A percentile compares a stretch with the other conserved stretches of the same genome.
These are phyloP conservation scores for Alternaria arborescens DNA, from an alignment of 2,329 filamentous ascomycete genomes.

Conservation along the genomic window DNA sequence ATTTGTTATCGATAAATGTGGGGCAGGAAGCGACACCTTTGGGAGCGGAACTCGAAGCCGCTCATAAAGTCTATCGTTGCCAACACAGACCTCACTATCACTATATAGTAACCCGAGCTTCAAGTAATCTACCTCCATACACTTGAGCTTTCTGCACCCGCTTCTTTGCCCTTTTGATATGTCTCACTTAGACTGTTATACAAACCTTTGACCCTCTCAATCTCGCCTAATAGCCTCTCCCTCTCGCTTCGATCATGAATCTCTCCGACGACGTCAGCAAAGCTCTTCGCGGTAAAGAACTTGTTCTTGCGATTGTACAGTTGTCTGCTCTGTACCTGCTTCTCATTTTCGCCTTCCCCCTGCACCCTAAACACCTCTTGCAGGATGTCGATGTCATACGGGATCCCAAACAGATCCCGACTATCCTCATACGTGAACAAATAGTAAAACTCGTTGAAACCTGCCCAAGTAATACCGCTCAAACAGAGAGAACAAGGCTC, in stretches of 20 bases:
- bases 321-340: slow-evolving; percentile 49
- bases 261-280: slow-evolving; percentile 34
- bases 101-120: no score
- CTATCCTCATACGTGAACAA: slow-evolving; percentile 68
- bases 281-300: slow-evolving; percentile 56
- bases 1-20: slow-evolving; percentile 38
- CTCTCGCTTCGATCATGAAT: slow-evolving; percentile 15
- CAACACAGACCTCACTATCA: no score
- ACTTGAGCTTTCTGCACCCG: slow-evolving; percentile 22
- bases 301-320: slow-evolving; percentile 66
- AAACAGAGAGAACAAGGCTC: slow-evolving; percentile 68
- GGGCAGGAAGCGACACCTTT: slow-evolving; percentile 11
- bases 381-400: slow-evolving; percentile 67
- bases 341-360: slow-evolving; percentile 34
- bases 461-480: slow-evolving; percentile 66
- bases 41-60: slow-evolving; percentile 1
- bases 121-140: slow-evolving; percentile 21
- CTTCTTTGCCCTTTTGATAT: slow-evolving; percentile 28
- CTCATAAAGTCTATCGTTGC: background rate
- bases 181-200: slow-evolving; percentile 25
- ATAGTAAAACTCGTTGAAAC: slow-evolving; percentile 66
- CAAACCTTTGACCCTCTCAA: slow-evolving; percentile 59
- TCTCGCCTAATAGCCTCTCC: slow-evolving; percentile 46
- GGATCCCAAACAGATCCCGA: slow-evolving; percentile 64
- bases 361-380: slow-evolving; percentile 64